Percentiles rank a stretch among this genome's conserved stretches.
Evolutionary conservation across 495 filamentous ascomycete species (phyloP).

Genomic region (Neurospora sp.): DNA sequence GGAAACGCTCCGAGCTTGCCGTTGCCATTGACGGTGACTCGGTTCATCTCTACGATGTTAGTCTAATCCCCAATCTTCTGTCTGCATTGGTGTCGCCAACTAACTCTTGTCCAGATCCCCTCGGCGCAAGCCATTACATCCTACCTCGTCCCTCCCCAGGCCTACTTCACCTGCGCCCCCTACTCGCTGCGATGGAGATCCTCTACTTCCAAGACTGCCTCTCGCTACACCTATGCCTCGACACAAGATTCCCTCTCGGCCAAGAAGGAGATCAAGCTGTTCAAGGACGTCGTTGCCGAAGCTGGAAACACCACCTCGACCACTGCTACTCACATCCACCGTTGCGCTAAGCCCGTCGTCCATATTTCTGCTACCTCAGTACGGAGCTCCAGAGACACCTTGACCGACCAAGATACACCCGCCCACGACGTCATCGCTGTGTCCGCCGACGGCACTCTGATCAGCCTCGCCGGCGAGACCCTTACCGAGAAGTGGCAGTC

Average conservation of each 20-base stretch:
- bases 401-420: constrained; percentile 2
- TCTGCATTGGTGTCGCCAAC: background rate
- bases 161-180: constrained; percentile 65
- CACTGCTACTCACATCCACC: constrained; percentile 10
- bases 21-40: constrained; percentile 86
- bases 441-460: constrained; percentile 27
- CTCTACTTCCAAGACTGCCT: constrained; percentile 38
- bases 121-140: constrained; percentile 73
- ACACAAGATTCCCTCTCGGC: constrained; percentile 23
- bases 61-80: constrained; percentile 8
- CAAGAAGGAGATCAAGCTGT: constrained; percentile 36
- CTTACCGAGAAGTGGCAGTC: constrained; percentile 31
- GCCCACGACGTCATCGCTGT: constrained; percentile 28
- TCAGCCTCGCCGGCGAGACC: constrained; percentile 30
- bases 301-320: constrained; percentile 44
- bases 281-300: constrained; percentile 52
- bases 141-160: constrained; percentile 75
- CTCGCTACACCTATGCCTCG: constrained; percentile 63
- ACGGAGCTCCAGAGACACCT: constrained; percentile 2
- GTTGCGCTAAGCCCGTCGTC: constrained; percentile 16
- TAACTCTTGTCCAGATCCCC: constrained; percentile 48
- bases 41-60: constrained; percentile 87
- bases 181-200: constrained; percentile 60
- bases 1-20: constrained; percentile 74
- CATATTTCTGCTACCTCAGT: constrained; percentile 19